These are phyloP conservation scores for Cryptococcus sp. DNA, from an alignment of 1,284 basidiomycete genomes.

Conservation along the genomic window DNA sequence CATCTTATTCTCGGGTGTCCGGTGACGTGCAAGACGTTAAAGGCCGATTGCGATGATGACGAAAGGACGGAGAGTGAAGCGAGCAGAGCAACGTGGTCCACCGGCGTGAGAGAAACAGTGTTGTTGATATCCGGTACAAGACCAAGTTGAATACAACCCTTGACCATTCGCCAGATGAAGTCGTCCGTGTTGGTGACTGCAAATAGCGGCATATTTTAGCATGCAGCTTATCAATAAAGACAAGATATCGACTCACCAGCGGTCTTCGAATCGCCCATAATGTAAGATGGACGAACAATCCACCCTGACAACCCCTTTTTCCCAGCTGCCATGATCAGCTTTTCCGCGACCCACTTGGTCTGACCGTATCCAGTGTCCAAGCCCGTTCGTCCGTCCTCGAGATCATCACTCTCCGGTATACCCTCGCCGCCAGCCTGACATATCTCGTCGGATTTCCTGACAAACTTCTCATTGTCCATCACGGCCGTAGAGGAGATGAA, in stretches of 20 bases:
- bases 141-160: slow-evolving; percentile 95
- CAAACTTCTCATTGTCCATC: slow-evolving; percentile 88
- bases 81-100: slow-evolving; percentile 91
- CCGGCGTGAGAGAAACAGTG: slow-evolving; percentile 96
- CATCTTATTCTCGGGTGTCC: slow-evolving; percentile 85
- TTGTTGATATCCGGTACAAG: slow-evolving; percentile 98
- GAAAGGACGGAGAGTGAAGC: slow-evolving; percentile 67
- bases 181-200: slow-evolving; percentile 97
- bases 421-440: slow-evolving; percentile 61
- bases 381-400: slow-evolving; percentile 77
- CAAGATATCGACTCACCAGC: slow-evolving; percentile 63
- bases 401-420: slow-evolving; percentile 82
- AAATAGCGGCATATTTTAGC: background rate
- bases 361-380: slow-evolving; percentile 95
- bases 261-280: slow-evolving; percentile 86
- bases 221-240: background rate
- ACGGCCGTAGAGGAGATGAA: slow-evolving; percentile 88
- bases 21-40: slow-evolving; percentile 83
- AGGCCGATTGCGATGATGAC: slow-evolving; percentile 55
- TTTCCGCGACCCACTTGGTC: slow-evolving; percentile 98
- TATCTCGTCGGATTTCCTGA: slow-evolving; percentile 76
- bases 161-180: slow-evolving; percentile 97
- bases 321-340: slow-evolving; percentile 87
- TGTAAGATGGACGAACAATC: slow-evolving; percentile 91
- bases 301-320: slow-evolving; percentile 81